Percentiles rank a stretch among this genome's conserved stretches.
These are phyloP conservation scores for Torulaspora delbrueckii DNA, from an alignment of 805 yeast genomes.

Conservation along the genomic window DNA sequence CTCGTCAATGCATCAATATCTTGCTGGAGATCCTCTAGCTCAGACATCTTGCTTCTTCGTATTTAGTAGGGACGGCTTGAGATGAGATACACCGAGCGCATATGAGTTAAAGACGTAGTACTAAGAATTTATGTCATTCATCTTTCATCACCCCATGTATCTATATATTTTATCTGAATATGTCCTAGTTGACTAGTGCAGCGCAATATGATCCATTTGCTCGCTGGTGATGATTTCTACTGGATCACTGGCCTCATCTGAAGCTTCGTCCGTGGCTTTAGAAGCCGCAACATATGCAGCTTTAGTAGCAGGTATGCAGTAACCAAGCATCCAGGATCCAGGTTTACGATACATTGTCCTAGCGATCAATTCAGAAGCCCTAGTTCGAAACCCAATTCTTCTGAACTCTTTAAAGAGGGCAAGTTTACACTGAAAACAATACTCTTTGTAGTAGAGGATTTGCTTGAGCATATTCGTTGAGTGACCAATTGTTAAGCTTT, in stretches of 20 bases:
- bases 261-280: constrained; percentile 12
- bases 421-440: constrained; percentile 13
- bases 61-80: not conserved
- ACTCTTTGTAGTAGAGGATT: constrained; percentile 11
- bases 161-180: not conserved
- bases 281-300: constrained; percentile 18
- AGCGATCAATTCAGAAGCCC: constrained; percentile 21
- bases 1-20: constrained; percentile 36
- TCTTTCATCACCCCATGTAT: not conserved
- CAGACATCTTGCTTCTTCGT: constrained; percentile 22
- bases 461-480: constrained; percentile 7
- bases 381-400: constrained; percentile 16
- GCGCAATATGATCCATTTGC: constrained; percentile 16
- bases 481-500: constrained; percentile 1
- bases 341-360: constrained; percentile 20
- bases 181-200: not conserved
- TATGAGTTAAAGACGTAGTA: not conserved
- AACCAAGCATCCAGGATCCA: constrained; percentile 23
- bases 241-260: constrained; percentile 1
- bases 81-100: not conserved
- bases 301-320: constrained; percentile 25
- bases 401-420: constrained; percentile 11
- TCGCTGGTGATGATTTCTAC: constrained; percentile 21
- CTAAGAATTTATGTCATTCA: not conserved
- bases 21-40: constrained; percentile 32